These are phyloP conservation scores for Debaryomyces castellii DNA, from an alignment of 805 yeast genomes.

Conservation along the genomic window DNA sequence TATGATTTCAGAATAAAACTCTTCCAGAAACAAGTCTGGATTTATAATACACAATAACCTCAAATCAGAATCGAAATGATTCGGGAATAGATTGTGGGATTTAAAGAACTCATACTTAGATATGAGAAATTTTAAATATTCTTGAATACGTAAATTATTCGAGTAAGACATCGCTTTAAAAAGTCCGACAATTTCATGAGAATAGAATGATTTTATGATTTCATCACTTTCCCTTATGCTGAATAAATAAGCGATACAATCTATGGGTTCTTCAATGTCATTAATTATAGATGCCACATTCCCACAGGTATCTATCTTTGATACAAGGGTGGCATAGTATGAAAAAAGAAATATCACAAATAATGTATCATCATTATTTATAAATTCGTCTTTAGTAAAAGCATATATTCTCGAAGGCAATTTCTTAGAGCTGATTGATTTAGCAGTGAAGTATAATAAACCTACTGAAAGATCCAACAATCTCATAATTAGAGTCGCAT, in stretches of 20 bases:
- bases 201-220: constrained; percentile 8
- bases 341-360: constrained; percentile 22
- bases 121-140: constrained; percentile 9
- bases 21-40: constrained; percentile 13
- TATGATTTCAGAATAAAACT: constrained; percentile 11
- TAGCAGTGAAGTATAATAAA: constrained; percentile 10
- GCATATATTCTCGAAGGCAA: constrained; percentile 6
- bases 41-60: constrained; percentile 18
- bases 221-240: constrained; percentile 9
- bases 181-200: constrained; percentile 19
- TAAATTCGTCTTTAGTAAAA: constrained; percentile 13
- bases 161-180: constrained; percentile 20
- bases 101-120: constrained; percentile 13
- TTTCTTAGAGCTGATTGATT: background rate
- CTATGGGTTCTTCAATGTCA: constrained; percentile 6
- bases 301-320: constrained; percentile 1
- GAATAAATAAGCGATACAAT: constrained; percentile 6
- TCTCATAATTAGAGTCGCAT: constrained; percentile 18
- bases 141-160: background rate
- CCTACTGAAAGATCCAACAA: constrained; percentile 16
- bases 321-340: constrained; percentile 22
- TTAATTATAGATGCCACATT: constrained; percentile 2
- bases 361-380: constrained; percentile 23
- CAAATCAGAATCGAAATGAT: constrained; percentile 16
- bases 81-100: constrained; percentile 17